Base-by-base conservation (phyloP, 1,284 basidiomycete species). In the Moesziomyces globuligerus region DNA sequence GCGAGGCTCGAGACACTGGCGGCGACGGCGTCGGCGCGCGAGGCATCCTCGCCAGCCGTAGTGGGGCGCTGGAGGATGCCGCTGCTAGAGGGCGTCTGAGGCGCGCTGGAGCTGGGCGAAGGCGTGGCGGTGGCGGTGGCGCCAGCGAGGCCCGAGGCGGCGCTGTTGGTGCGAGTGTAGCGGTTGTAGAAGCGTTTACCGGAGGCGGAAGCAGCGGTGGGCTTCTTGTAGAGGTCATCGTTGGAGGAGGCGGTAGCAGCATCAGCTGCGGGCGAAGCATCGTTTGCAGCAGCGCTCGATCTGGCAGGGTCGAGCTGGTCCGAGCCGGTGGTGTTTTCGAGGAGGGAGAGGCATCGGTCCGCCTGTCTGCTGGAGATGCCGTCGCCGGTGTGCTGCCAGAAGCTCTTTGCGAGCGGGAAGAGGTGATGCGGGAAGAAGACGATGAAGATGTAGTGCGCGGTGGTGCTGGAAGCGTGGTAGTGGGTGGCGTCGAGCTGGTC, bases 351-450 rank as follows among this genome's bases (percentile, higher is more conserved):
- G 74, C 91, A 93, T 48, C 89, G 86, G 55, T 95, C 93, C 1
- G 94, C 94, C 32, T 91, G 84, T 20, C 95, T 89, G 66, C 91
- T 94, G 1, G 91, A 92, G 48, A 98, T 90, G 0, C 94, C 94
- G 67, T 91, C 85, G 0, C 95, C 95, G 0, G 91, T 90, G 80
- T 98, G 94, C 78, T 98, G 94, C 94, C 95, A 97, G 83, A 94
- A 97, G 80, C 92, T 87, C 83, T 93, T 97, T 13, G 92, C 93
- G 5, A 90, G 80, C 1, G 87, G 80, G 73, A 88, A 90, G n/a
- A 88, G 85, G 13, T 85, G 84, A 5, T 89, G 50, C 5, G 79
- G 88, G 83, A 94, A 93, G 20, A 98, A 85, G 10, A 90, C 89
- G 72, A 95, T 91, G 82, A 94, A 75, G 45, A 79, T 72, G 49